Evolutionary conservation across 768 basidiomycete species (phyloP).

Genomic region (Floccularia luteovirens): DNA sequence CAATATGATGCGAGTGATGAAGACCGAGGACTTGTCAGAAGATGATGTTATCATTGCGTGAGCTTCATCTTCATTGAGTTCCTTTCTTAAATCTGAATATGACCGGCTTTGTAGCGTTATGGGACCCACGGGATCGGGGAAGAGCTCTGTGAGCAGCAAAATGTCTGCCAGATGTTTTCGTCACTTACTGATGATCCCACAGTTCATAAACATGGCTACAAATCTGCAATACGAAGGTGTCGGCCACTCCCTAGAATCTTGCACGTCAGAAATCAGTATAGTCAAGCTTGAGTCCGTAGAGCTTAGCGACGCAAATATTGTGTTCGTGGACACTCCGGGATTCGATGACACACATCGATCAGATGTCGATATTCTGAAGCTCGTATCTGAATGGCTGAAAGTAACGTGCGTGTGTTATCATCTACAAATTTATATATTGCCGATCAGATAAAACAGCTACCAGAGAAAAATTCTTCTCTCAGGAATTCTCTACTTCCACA

Average conservation of each 20-base stretch:
- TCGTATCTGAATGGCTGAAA: constrained; percentile 6
- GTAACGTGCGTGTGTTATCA: constrained; percentile 4
- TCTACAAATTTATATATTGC: not conserved
- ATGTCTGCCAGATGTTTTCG: not conserved
- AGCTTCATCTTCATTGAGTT: not conserved
- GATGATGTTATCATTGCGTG: constrained; percentile 1
- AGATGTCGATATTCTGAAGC: constrained; percentile 6
- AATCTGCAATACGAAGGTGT: constrained; percentile 1
- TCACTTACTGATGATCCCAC: not conserved
- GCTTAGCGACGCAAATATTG: not conserved
- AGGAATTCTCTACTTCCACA: constrained; percentile 33
- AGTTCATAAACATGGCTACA: constrained; percentile 10
- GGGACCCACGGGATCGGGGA: constrained; percentile 8
- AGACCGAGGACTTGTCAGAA: constrained; percentile 7
- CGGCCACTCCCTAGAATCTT: constrained; percentile 6
- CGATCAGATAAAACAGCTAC: constrained; percentile 6
- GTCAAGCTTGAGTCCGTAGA: constrained; percentile 1
- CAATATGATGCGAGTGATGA: constrained; percentile 17
- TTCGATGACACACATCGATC: constrained; percentile 6
- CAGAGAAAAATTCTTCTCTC: constrained; percentile 6
- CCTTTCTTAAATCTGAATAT: not conserved
- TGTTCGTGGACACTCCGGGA: constrained; percentile 13
- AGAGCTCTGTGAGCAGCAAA: constrained; percentile 4
- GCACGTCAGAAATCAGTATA: constrained; percentile 6
- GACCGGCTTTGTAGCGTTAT: constrained; percentile 6